Conservation (phyloP, 2,329 filamentous ascomycete genomes). For the Penicillium sp. region DNA sequence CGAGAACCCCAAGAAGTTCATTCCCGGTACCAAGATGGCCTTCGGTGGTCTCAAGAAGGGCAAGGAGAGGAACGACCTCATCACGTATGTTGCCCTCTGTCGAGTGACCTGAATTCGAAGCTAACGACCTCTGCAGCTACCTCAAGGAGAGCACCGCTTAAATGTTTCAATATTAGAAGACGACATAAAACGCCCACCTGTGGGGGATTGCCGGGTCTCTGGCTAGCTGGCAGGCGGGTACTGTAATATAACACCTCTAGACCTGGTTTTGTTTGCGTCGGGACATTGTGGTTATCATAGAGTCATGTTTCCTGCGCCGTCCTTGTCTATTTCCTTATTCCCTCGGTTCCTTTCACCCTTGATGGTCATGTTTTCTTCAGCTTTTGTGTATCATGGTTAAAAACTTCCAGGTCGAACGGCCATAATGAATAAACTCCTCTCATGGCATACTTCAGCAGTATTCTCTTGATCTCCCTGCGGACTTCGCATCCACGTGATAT, state of each 20-base stretch:
- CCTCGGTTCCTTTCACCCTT: slow-evolving; percentile 14
- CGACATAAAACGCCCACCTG: slow-evolving; percentile 17
- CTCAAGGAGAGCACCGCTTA: slow-evolving; percentile 46
- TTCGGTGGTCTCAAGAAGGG: slow-evolving; percentile 99
- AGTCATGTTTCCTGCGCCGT: slow-evolving; percentile 27
- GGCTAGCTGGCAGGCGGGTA: slow-evolving; percentile 33
- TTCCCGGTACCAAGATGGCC: slow-evolving; percentile 99
- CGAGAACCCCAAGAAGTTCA: slow-evolving; percentile 99
- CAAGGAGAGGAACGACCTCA: slow-evolving; percentile 98
- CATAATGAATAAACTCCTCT: slow-evolving; percentile 36
- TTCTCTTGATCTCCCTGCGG: not conserved
- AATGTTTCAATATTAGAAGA: slow-evolving; percentile 26
- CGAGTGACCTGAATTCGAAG: not conserved
- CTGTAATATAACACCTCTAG: slow-evolving; percentile 47
- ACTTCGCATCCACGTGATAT: not conserved
- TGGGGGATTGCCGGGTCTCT: slow-evolving; percentile 9
- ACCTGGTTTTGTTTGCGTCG: slow-evolving; percentile 39
- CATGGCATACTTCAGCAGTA: slow-evolving; percentile 21
- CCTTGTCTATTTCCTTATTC: slow-evolving; percentile 23
- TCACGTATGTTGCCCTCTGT: slow-evolving; percentile 72
- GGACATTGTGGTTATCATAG: slow-evolving; percentile 32
- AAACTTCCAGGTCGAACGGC: slow-evolving; percentile 27
- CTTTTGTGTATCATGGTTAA: slow-evolving; percentile 31
- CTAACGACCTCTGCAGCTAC: slow-evolving; percentile 37
- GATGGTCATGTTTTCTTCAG: slow-evolving; percentile 24